Evolutionary conservation across 371 early-diverging fungal genomes (phyloP).

Genomic region (Mucor irregularis): DNA sequence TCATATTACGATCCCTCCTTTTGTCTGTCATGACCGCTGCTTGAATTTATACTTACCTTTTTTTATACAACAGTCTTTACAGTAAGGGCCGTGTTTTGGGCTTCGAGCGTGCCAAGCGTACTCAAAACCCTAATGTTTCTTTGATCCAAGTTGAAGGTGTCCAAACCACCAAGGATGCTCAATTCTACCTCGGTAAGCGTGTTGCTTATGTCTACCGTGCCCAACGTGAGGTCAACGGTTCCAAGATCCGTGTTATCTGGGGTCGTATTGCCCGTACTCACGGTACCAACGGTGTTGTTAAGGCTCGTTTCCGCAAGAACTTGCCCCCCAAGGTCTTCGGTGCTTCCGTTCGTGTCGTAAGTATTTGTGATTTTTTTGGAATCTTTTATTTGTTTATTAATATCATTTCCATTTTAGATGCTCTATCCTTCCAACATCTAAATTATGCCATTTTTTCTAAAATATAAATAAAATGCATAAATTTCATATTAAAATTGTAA

Average conservation of each 20-base stretch:
- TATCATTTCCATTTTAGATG: constrained; percentile 61
- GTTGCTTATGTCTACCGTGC: constrained; percentile 84
- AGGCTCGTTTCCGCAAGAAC: constrained; percentile 96
- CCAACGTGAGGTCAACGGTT: constrained; percentile 87
- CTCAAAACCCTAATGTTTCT: constrained; percentile 86
- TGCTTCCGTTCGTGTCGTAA: constrained; percentile 88
- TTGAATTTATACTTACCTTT: background rate
- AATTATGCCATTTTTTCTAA: constrained; percentile 23
- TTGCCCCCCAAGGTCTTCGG: constrained; percentile 95
- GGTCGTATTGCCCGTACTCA: constrained; percentile 94
- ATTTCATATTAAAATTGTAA: background rate
- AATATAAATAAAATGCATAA: constrained; percentile 4
- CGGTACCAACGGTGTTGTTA: constrained; percentile 95
- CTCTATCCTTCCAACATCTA: constrained; percentile 92
- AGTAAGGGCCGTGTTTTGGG: constrained; percentile 96
- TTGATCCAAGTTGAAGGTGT: constrained; percentile 94
- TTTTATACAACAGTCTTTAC: constrained; percentile 79
- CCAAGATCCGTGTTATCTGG: constrained; percentile 96
- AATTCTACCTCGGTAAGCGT: constrained; percentile 92
- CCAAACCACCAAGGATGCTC: constrained; percentile 81
- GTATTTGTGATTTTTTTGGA: constrained; percentile 14
- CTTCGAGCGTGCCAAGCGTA: constrained; percentile 91
- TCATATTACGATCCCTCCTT: background rate
- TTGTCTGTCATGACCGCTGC: background rate
- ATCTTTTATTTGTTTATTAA: background rate